These are phyloP conservation scores for Annona cherimola DNA, from an alignment of 164 flowering plant species.

Conservation along the genomic window DNA sequence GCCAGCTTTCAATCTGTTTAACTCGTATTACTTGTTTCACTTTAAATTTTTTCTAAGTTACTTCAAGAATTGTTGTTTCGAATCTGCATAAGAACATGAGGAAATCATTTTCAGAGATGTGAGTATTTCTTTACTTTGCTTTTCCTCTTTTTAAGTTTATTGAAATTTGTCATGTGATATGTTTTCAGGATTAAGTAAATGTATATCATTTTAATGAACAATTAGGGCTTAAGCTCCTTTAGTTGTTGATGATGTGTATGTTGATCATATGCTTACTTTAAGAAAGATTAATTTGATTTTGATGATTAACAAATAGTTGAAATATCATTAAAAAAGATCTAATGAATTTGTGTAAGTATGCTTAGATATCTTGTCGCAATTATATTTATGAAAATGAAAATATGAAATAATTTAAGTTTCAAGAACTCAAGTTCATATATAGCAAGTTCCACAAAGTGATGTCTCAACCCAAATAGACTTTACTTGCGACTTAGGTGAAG, in stretches of 20 bases:
- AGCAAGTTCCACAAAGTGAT: too few relatives aligned
- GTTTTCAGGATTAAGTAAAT: constrained; percentile 68
- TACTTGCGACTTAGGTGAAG: too few relatives aligned
- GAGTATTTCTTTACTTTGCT: constrained; percentile 20
- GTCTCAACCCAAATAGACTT: too few relatives aligned
- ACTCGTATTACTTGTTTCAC: background rate
- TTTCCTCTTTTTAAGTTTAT: background rate
- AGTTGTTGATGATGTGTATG: constrained; percentile 76
- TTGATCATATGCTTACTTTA: too few relatives aligned
- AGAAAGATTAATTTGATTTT: too few relatives aligned
- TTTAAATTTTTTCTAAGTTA: constrained; percentile 47
- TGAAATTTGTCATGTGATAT: background rate
- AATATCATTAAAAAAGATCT: too few relatives aligned
- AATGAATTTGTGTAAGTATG: too few relatives aligned
- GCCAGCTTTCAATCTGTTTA: background rate
- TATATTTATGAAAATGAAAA: too few relatives aligned
- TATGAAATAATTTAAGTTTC: too few relatives aligned
- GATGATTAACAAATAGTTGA: too few relatives aligned
- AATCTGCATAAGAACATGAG: constrained; percentile 94
- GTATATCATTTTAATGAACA: constrained; percentile 72
- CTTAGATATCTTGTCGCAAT: too few relatives aligned
- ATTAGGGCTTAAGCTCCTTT: constrained; percentile 82
- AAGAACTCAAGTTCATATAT: too few relatives aligned
- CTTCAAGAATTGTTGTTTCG: constrained; percentile 93
- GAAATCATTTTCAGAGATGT: constrained; percentile 97